phyloP scores from a whole-genome alignment of 2,329 filamentous ascomycete species.

The Mycosphaerella sp. region DNA sequence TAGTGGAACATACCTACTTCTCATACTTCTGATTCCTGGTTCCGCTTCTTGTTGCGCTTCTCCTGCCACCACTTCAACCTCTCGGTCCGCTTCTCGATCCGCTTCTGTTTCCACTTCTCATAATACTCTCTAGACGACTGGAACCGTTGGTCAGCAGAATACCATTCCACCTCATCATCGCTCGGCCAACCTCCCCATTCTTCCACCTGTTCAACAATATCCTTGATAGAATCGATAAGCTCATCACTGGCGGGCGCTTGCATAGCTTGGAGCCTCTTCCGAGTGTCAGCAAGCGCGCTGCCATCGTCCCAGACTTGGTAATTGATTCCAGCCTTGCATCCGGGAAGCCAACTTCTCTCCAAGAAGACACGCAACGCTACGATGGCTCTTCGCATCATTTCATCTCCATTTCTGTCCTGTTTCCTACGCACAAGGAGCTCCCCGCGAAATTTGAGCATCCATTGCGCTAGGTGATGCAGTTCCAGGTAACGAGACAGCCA shows the following conservation, averaged over 20 bases:
- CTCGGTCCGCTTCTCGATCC: background rate
- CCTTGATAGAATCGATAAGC: constrained; percentile 18
- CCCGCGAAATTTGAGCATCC: constrained; percentile 50
- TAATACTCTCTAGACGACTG: constrained; percentile 2
- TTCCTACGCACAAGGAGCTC: constrained; percentile 26
- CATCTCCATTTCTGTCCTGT: constrained; percentile 28
- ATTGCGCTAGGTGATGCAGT: constrained; percentile 52
- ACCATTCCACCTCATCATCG: constrained; percentile 36
- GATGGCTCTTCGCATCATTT: constrained; percentile 34
- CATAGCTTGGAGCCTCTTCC: constrained; percentile 11
- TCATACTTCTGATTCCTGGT: no score
- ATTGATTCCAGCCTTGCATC: background rate
- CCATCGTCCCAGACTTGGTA: background rate
- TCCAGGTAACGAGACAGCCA: constrained; percentile 54
- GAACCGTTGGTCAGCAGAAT: constrained; percentile 19
- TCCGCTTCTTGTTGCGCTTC: no score
- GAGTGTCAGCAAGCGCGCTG: background rate
- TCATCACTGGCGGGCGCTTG: constrained; percentile 15
- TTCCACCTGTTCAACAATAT: constrained; percentile 32
- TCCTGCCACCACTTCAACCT: background rate
- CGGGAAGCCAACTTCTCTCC: constrained; percentile 32
- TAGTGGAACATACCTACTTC: no score
- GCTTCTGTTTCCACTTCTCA: background rate
- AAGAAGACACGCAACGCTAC: constrained; percentile 39
- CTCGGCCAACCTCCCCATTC: constrained; percentile 42